phyloP scores from a whole-genome alignment of 495 filamentous ascomycete genomes.

The Penicillium verhagenii region DNA sequence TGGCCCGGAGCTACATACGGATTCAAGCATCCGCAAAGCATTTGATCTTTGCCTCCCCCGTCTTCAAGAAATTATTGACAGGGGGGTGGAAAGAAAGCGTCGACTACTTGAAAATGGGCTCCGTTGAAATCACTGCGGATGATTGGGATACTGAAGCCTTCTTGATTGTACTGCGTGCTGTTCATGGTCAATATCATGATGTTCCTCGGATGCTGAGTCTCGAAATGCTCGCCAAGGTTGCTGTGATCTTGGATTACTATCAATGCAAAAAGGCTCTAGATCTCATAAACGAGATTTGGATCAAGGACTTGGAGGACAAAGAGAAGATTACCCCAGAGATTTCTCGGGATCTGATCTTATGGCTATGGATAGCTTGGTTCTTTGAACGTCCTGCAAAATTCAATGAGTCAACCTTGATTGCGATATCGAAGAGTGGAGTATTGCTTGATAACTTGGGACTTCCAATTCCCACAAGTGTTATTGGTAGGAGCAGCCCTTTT shows the following conservation, averaged over 20 bases:
- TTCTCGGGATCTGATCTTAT: conserved; percentile 31
- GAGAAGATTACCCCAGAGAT: conserved; percentile 12
- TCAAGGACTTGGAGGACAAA: conserved; percentile 15
- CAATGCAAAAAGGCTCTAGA: conserved; percentile 41
- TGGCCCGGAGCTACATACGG: no score
- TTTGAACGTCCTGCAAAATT: conserved; percentile 24
- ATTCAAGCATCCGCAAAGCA: conserved; percentile 53
- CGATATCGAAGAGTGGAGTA: conserved; percentile 16
- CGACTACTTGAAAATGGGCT: conserved; percentile 32
- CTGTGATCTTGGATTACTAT: conserved; percentile 52
- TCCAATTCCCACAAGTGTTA: conserved; percentile 24
- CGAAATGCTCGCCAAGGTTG: conserved; percentile 48
- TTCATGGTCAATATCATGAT: conserved; percentile 46
- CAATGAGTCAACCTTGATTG: conserved; percentile 18
- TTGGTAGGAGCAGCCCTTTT: conserved; percentile 16
- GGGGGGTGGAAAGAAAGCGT: conserved; percentile 34
- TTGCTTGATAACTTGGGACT: conserved; percentile 21
- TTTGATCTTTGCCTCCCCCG: conserved; percentile 44
- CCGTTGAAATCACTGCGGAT: conserved; percentile 36
- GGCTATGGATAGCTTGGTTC: conserved; percentile 41
- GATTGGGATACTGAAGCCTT: conserved; percentile 41
- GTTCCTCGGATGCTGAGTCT: conserved; percentile 41
- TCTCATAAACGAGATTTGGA: conserved; percentile 46
- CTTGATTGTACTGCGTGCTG: conserved; percentile 49
- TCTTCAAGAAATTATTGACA: conserved; percentile 39